phyloP scores from a whole-genome alignment of 352 stramenopile species.

The Phytophthora pistaciae region DNA sequence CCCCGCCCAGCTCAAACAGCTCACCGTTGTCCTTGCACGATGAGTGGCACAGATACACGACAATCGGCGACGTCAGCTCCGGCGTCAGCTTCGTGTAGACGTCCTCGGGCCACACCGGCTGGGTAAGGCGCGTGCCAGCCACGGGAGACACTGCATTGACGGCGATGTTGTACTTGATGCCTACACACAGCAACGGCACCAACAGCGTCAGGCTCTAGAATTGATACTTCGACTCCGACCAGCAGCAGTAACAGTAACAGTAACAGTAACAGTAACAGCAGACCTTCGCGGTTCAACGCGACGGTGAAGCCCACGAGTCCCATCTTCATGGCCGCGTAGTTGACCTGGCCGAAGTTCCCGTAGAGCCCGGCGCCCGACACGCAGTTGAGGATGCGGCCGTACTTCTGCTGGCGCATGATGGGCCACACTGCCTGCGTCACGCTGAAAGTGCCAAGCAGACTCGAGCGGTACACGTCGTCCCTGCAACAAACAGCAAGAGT shows the following conservation, averaged over 20 bases:
- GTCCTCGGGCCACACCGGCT: slow-evolving; percentile 73
- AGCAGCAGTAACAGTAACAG: too few relatives aligned
- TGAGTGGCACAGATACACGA: slow-evolving; percentile 70
- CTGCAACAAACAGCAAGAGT: slow-evolving; percentile 27
- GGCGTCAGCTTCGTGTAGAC: slow-evolving; percentile 64
- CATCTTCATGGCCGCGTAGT: slow-evolving; percentile 86
- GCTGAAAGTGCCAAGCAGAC: slow-evolving; percentile 63
- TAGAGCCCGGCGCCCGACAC: slow-evolving; percentile 74
- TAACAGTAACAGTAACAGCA: neutral
- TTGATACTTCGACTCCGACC: too few relatives aligned
- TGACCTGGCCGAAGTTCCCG: slow-evolving; percentile 82
- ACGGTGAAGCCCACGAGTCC: slow-evolving; percentile 75
- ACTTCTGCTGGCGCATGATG: slow-evolving; percentile 77
- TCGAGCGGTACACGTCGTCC: slow-evolving; percentile 72
- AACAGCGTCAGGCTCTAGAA: too few relatives aligned
- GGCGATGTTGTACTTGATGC: slow-evolving; percentile 80
- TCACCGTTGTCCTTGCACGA: slow-evolving; percentile 62
- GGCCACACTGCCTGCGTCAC: slow-evolving; percentile 77
- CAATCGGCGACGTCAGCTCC: slow-evolving; percentile 70
- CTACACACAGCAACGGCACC: slow-evolving; percentile 28
- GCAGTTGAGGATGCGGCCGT: slow-evolving; percentile 79
- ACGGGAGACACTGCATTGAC: slow-evolving; percentile 80
- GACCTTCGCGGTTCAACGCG: slow-evolving; percentile 76
- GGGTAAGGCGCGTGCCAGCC: slow-evolving; percentile 68
- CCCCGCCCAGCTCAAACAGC: slow-evolving; percentile 72